Base-by-base conservation (phyloP, 2,329 filamentous ascomycete genomes). In the Rosellinia necatrix region DNA sequence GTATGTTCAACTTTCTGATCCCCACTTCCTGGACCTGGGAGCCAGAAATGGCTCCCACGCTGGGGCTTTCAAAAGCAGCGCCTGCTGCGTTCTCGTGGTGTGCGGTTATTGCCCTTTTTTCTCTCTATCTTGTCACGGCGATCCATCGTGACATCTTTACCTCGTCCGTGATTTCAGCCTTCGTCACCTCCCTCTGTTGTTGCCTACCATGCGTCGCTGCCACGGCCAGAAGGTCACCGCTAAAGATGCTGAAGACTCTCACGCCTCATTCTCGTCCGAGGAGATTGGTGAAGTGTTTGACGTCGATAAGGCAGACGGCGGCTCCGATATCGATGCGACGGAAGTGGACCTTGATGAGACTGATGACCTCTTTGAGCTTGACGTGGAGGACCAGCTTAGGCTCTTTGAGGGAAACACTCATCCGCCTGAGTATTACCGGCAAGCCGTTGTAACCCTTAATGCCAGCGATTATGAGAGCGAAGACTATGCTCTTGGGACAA, bases 351-450 rank as follows among this genome's bases (percentile, higher is more conserved):
- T 22, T 19, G 17, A 22, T 19, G 19, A 38, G 7, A 21, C 17
- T 12, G 35, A 38, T 38, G 17, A 63, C 35, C 29, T n/a, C n/a
- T n/a, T n/a, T n/a, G n/a, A n/a, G n/a, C n/a, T n/a, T n/a, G n/a
- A n/a, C n/a, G n/a, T n/a, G n/a, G n/a, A n/a, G n/a, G n/a, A n/a
- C n/a, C n/a, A 60, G 34, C 34, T 55, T 32, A 19, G 49, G 47
- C 53, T 66, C 44, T 65, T 62, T 29, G 37, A 38, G 13, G 55
- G 61, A 10, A 64, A 66, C 46, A 15, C 51, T 15, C 29, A 61
- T 44, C 53, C 56, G 21, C 51, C 41, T 10, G 54, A 64, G 30
- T 66, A 64, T 48, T 66, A 61, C 34, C 43, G 37, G 24, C 29
- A 53, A 17, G 51, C n/a, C n/a, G n/a, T n/a, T n/a, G n/a, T n/a